Conservation (phyloP, 495 filamentous ascomycete species). For the Umbilicaria muhlenbergii region DNA sequence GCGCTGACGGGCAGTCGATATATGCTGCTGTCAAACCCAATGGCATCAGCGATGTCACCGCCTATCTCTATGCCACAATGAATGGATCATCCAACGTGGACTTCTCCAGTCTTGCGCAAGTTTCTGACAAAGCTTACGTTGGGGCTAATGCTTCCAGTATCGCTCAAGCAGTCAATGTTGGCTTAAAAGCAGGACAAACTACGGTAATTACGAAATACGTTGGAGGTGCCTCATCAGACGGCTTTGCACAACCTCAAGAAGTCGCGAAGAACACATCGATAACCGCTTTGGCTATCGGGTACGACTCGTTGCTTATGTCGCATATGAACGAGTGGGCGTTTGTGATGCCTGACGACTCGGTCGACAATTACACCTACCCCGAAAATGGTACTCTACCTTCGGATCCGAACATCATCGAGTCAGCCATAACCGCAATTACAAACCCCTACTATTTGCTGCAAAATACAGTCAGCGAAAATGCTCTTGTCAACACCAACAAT, state of each 20-base stretch:
- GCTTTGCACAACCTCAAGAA: conserved; percentile 34
- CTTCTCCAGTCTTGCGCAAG: conserved; percentile 25
- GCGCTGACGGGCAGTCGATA: conserved; percentile 30
- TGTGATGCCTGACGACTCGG: conserved; percentile 37
- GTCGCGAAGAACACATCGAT: conserved; percentile 32
- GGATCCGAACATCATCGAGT: conserved; percentile 40
- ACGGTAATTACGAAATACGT: conserved; percentile 42
- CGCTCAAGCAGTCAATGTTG: conserved; percentile 36
- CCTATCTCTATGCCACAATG: conserved; percentile 38
- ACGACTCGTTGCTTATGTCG: conserved; percentile 25
- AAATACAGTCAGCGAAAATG: conserved; percentile 43
- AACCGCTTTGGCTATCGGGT: conserved; percentile 29
- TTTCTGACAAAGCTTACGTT: conserved; percentile 30
- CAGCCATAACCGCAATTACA: conserved; percentile 47
- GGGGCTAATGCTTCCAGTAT: conserved; percentile 42
- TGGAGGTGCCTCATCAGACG: conserved; percentile 45
- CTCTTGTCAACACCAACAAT: conserved; percentile 20
- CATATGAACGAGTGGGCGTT: conserved; percentile 40
- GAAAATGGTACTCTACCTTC: conserved; percentile 41
- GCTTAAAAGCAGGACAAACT: conserved; percentile 30
- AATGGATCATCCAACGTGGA: conserved; percentile 31
- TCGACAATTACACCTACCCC: conserved; percentile 45
- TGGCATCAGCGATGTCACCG: conserved; percentile 39
- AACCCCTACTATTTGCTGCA: conserved; percentile 58
- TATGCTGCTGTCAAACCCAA: conserved; percentile 41